Evolutionary conservation across 2,329 filamentous ascomycete genomes (phyloP).

Genomic region (Anthostomella pinea): DNA sequence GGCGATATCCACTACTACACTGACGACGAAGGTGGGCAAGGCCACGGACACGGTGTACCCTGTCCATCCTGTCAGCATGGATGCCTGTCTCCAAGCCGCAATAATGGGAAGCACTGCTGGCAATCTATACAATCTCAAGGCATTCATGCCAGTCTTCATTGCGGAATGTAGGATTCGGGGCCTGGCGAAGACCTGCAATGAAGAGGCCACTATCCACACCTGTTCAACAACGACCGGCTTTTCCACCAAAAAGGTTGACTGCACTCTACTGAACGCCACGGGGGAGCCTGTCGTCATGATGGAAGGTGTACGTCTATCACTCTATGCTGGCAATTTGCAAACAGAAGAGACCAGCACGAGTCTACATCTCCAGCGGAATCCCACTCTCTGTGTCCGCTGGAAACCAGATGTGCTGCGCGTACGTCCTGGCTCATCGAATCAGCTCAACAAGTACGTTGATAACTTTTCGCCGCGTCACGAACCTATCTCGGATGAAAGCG

Average conservation of each 20-base stretch:
- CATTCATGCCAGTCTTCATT: constrained; percentile 16
- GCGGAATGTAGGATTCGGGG: constrained; percentile 4
- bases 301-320: constrained; percentile 1
- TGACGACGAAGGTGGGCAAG: neutral
- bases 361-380: constrained; percentile 4
- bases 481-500: too few relatives aligned
- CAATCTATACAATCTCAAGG: neutral
- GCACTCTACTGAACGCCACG: constrained; percentile 1
- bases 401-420: constrained; percentile 13
- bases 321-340: constrained; percentile 3
- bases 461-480: neutral
- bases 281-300: neutral
- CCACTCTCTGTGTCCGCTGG: constrained; percentile 8
- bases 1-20: neutral
- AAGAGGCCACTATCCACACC: constrained; percentile 2
- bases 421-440: neutral
- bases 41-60: constrained; percentile 1
- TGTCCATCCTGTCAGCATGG: constrained; percentile 18
- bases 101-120: constrained; percentile 10
- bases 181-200: neutral
- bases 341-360: neutral
- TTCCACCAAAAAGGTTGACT: constrained; percentile 2
- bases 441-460: constrained; percentile 2
- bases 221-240: constrained; percentile 3
- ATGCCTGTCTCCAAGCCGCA: constrained; percentile 16